These are phyloP conservation scores for Endogone sp. DNA, from an alignment of 192 early-diverging fungal species.

Conservation along the genomic window DNA sequence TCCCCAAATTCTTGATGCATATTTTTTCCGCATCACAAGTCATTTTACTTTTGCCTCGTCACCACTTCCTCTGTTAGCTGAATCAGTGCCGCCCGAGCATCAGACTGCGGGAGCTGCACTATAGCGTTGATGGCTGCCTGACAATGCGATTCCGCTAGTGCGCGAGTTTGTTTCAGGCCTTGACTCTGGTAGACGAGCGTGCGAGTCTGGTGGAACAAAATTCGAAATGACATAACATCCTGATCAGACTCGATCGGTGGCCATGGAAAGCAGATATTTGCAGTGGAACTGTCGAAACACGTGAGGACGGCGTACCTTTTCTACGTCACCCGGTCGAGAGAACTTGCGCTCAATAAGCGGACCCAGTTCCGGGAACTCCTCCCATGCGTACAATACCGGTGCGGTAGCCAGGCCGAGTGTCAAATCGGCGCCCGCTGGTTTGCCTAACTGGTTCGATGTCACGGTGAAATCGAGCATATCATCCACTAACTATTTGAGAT, in stretches of 20 bases:
- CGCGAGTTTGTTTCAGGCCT: slow-evolving; percentile 73
- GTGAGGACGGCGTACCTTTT: slow-evolving; percentile 38
- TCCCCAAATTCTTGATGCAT: too few species aligned
- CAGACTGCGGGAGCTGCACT: slow-evolving; percentile 60
- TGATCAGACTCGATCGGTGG: slow-evolving; percentile 2
- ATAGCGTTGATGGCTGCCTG: slow-evolving; percentile 70
- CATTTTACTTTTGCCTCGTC: slow-evolving; percentile 68
- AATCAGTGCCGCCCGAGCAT: slow-evolving; percentile 74
- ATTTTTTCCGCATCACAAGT: too few species aligned
- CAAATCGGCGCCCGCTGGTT: slow-evolving; percentile 87
- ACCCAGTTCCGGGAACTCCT: slow-evolving; percentile 80
- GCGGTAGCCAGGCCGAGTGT: slow-evolving; percentile 90
- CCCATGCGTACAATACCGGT: slow-evolving; percentile 90
- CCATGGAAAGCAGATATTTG: slow-evolving; percentile 1
- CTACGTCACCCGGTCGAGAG: slow-evolving; percentile 67
- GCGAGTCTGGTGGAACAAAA: slow-evolving; percentile 53
- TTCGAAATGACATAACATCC: neutral
- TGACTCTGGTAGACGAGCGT: slow-evolving; percentile 73
- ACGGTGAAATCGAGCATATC: slow-evolving; percentile 91
- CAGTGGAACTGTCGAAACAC: neutral
- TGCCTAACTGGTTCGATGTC: slow-evolving; percentile 73
- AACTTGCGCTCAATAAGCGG: slow-evolving; percentile 88
- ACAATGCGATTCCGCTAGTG: slow-evolving; percentile 71
- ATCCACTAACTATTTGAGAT: slow-evolving; percentile 66
- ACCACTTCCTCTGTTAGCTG: slow-evolving; percentile 78